Evolutionary conservation across 1,284 basidiomycete genomes (phyloP).

Genomic region (Sanghuangporus weigelae): DNA sequence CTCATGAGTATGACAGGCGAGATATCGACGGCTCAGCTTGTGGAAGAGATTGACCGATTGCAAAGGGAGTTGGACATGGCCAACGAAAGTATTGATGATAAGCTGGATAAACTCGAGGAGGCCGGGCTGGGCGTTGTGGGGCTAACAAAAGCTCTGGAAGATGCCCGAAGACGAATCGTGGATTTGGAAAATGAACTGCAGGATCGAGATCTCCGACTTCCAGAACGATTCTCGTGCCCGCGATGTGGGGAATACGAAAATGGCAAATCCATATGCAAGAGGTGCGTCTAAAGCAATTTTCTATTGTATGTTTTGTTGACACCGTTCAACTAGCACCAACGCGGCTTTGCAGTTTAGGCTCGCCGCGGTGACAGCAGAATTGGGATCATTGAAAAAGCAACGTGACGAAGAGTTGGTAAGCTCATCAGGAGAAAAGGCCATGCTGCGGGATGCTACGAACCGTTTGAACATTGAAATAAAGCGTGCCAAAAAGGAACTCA

Average conservation of each 20-base stretch:
- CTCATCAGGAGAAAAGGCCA: constrained; percentile 63
- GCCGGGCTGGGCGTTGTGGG: constrained; percentile 67
- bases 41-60: constrained; percentile 60
- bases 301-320: constrained; percentile 1
- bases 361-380: constrained; percentile 35
- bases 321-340: constrained; percentile 37
- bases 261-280: neutral
- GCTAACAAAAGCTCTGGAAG: constrained; percentile 64
- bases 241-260: neutral
- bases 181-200: constrained; percentile 61
- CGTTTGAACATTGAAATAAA: constrained; percentile 58
- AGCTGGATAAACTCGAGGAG: constrained; percentile 76
- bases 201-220: constrained; percentile 50
- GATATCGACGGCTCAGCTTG: constrained; percentile 46
- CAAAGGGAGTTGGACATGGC: constrained; percentile 69
- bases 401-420: constrained; percentile 63
- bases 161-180: constrained; percentile 52
- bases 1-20: constrained; percentile 55
- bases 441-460: constrained; percentile 61
- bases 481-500: constrained; percentile 49
- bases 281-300: neutral
- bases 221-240: neutral
- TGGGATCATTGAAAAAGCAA: constrained; percentile 55
- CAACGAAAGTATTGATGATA: constrained; percentile 80
- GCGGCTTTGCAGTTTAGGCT: constrained; percentile 44